Evolutionary conservation across 1,284 basidiomycete species (phyloP).

Genomic region (Sporisorium reilianum): DNA sequence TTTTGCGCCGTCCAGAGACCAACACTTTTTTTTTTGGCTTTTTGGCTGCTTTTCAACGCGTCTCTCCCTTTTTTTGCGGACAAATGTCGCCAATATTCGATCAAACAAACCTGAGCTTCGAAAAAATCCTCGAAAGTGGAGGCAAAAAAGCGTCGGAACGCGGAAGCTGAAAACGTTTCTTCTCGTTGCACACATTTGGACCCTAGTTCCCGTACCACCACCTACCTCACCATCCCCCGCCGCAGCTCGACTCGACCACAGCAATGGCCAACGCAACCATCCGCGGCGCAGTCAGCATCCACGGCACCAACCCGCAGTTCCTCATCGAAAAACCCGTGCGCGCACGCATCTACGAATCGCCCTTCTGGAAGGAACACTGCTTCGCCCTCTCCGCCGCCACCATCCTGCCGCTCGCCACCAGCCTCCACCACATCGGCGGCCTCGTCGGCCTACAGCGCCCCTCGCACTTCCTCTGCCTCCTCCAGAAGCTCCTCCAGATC

Average conservation of each 20-base stretch:
- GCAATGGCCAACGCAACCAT: conserved; percentile 86
- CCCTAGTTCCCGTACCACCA: conserved; percentile 6
- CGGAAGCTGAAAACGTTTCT: not conserved
- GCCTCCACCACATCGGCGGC: conserved; percentile 86
- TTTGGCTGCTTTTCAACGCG: conserved; percentile 3
- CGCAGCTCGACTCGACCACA: no score
- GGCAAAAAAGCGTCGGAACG: not conserved
- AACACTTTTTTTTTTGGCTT: conserved; percentile 30
- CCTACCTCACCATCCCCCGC: conserved; percentile 1
- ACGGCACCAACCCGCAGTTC: conserved; percentile 89
- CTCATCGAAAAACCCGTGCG: conserved; percentile 97
- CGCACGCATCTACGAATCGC: conserved; percentile 92
- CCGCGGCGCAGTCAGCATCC: conserved; percentile 82
- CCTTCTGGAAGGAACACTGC: conserved; percentile 88
- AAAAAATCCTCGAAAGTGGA: conserved; percentile 2
- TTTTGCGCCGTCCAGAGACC: conserved; percentile 14
- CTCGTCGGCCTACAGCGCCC: conserved; percentile 69
- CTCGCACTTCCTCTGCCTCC: conserved; percentile 79
- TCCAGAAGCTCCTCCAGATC: conserved; percentile 93
- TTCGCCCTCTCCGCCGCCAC: conserved; percentile 78
- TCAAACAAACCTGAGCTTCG: not conserved
- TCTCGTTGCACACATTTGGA: conserved; percentile 3
- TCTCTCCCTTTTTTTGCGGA: no score
- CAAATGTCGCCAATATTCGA: no score
- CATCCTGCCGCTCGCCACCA: conserved; percentile 91